These are phyloP conservation scores for Blastomyces gilchristii DNA, from an alignment of 2,329 filamentous ascomycete genomes.

Conservation along the genomic window DNA sequence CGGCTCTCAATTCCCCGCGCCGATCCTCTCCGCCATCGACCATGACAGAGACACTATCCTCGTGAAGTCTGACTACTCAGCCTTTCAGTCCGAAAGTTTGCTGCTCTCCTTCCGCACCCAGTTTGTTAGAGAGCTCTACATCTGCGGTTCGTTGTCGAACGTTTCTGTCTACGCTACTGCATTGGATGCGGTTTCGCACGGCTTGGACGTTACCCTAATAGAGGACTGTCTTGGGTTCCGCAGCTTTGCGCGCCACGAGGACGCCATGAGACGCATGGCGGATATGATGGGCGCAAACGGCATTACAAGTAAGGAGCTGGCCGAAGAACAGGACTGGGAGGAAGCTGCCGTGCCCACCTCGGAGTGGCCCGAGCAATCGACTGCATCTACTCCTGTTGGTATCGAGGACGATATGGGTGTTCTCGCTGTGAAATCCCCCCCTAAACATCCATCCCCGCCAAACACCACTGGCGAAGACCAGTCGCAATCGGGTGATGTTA, in stretches of 20 bases:
- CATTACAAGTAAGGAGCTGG: constrained; percentile 50
- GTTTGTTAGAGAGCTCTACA: constrained; percentile 78
- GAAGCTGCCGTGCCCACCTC: constrained; percentile 25
- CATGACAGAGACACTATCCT: constrained; percentile 44
- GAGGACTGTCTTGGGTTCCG: constrained; percentile 84
- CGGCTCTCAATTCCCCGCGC: constrained; percentile 42
- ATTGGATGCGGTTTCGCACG: constrained; percentile 78
- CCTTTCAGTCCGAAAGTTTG: constrained; percentile 64
- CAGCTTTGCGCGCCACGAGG: constrained; percentile 55
- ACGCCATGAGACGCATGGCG: constrained; percentile 60
- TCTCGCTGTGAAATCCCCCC: constrained; percentile 22
- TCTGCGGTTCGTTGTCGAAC: constrained; percentile 80
- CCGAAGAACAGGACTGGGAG: constrained; percentile 38
- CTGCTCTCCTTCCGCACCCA: constrained; percentile 70
- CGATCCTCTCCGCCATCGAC: constrained; percentile 42
- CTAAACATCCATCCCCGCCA: background rate
- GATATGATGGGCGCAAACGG: constrained; percentile 65
- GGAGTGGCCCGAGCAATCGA: constrained; percentile 17
- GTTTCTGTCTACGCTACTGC: constrained; percentile 85
- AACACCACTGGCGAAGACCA: background rate
- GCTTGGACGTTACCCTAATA: constrained; percentile 74
- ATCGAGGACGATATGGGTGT: constrained; percentile 29
- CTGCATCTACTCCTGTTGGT: constrained; percentile 19
- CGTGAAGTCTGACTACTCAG: constrained; percentile 76
- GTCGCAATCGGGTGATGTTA: background rate